Base-by-base conservation (phyloP, 169 alveolate genomes). In the Cryptosporidium xiaoi region DNA sequence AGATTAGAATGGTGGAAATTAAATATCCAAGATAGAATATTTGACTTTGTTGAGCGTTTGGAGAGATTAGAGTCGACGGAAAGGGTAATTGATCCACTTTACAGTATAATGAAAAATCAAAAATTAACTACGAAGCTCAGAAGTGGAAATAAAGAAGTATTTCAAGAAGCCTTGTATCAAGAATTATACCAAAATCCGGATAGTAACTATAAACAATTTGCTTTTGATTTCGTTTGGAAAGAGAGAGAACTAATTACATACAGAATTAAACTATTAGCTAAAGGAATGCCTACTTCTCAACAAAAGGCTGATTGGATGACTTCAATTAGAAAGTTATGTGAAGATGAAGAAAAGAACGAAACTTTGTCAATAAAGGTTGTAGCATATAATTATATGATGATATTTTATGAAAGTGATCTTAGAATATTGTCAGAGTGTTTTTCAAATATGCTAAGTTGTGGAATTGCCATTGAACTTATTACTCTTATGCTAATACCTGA, bases 251-350 rank as follows among this genome's bases (percentile, higher is more conserved):
- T 92, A 51, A 58, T 82, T 60, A 67, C 93, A 3, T 92, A 82
- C 50, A 90, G 93, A 60, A 90, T 92, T 83, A 82, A 82, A 13
- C 55, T 92, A 16, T 65, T 92, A 16, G 92, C 93, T 3, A 71
- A 83, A 66, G 84, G 82, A 58, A 85, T 92, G 93, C 90, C 92
- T 15, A 84, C 91, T 10, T 90, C 93, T 6, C 91, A 92, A 50
- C 91, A 90, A 51, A 64, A 92, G 34, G 94, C 94, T 15, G 83
- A 82, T 40, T 92, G 93, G 93, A 92, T 92, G 94, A 82, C 82
- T 24, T 44, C 65, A 27, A 83, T 89, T 7, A 18, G 92, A 13
- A 51, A 24, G 40, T 50, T 64, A 13, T 83, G 89, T 27, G 18
- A 18, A 7, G 91, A 56, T 3, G 83, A 64, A 20, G 87, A 69